Percentiles rank a stretch among this genome's conserved stretches.
phyloP scores from a whole-genome alignment of 208 protist species.

The Novymonas esmeraldas region DNA sequence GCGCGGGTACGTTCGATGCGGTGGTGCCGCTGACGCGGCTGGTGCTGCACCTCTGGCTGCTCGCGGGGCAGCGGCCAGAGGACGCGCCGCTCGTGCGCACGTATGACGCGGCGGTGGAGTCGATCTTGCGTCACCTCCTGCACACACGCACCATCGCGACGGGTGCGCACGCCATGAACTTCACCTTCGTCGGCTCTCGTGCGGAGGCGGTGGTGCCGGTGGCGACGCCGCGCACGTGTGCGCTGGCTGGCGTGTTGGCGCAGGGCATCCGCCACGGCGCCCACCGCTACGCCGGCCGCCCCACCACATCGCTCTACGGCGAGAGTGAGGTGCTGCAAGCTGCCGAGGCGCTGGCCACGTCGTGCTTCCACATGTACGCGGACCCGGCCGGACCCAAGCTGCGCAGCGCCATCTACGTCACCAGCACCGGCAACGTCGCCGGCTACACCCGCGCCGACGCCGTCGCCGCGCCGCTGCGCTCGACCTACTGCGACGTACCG shows the following conservation, averaged over 20 bases:
- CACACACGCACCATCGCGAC: slow-evolving; percentile 30
- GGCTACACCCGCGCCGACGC: not conserved
- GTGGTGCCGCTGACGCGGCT: slow-evolving; percentile 26
- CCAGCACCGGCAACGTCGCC: slow-evolving; percentile 12
- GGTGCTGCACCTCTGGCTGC: slow-evolving; percentile 36
- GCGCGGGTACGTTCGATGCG: slow-evolving; percentile 22
- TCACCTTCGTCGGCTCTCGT: slow-evolving; percentile 33
- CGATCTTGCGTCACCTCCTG: slow-evolving; percentile 19
- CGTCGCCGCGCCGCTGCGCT: not conserved
- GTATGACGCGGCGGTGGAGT: slow-evolving; percentile 27
- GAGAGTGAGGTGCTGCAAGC: slow-evolving; percentile 31
- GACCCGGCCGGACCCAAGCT: slow-evolving; percentile 15
- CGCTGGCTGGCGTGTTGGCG: slow-evolving; percentile 26
- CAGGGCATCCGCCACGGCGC: slow-evolving; percentile 32
- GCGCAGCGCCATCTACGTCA: slow-evolving; percentile 21
- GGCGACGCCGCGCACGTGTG: slow-evolving; percentile 29
- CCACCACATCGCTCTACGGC: slow-evolving; percentile 4
- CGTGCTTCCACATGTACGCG: slow-evolving; percentile 44
- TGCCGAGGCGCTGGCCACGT: slow-evolving; percentile 50
- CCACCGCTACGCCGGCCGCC: slow-evolving; percentile 19
- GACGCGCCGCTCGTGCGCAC: slow-evolving; percentile 17
- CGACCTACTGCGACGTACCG: slow-evolving; percentile 23
- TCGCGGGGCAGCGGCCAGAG: slow-evolving; percentile 12
- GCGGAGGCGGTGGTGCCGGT: slow-evolving; percentile 18
- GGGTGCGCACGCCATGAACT: slow-evolving; percentile 23